Evolutionary conservation across 2,329 filamentous ascomycete species (phyloP).

Genomic region (Penicillium sumatraense): DNA sequence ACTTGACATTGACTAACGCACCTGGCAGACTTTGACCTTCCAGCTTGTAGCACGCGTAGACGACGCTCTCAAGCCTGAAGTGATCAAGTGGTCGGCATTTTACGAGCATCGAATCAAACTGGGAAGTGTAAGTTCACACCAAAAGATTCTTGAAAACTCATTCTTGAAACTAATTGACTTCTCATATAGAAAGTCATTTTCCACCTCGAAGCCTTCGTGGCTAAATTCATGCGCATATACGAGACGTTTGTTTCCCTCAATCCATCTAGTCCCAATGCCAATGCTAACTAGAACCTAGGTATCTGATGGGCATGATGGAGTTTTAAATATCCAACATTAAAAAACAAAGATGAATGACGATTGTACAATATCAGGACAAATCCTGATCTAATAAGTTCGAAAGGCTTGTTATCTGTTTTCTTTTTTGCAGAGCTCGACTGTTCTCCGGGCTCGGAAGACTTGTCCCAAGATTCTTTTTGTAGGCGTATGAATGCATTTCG

Average conservation of each 20-base stretch:
- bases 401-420: background rate
- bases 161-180: constrained; percentile 7
- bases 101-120: constrained; percentile 94
- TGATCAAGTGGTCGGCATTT: constrained; percentile 95
- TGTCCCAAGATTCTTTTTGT: background rate
- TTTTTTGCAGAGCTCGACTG: background rate
- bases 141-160: background rate
- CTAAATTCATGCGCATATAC: constrained; percentile 95
- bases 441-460: background rate
- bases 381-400: background rate
- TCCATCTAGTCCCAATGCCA: constrained; percentile 6
- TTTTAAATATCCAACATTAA: constrained; percentile 5
- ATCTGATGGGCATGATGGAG: constrained; percentile 74
- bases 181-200: constrained; percentile 81
- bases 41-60: constrained; percentile 87
- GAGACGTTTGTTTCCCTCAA: constrained; percentile 71
- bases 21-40: constrained; percentile 75
- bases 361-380: constrained; percentile 26
- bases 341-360: constrained; percentile 34
- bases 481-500: constrained; percentile 16
- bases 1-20: background rate
- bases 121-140: constrained; percentile 62
- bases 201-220: constrained; percentile 96
- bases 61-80: constrained; percentile 85
- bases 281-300: constrained; percentile 48